Base-by-base conservation (phyloP, 2,329 filamentous ascomycete species). In the Clarireedia monteithiana region DNA sequence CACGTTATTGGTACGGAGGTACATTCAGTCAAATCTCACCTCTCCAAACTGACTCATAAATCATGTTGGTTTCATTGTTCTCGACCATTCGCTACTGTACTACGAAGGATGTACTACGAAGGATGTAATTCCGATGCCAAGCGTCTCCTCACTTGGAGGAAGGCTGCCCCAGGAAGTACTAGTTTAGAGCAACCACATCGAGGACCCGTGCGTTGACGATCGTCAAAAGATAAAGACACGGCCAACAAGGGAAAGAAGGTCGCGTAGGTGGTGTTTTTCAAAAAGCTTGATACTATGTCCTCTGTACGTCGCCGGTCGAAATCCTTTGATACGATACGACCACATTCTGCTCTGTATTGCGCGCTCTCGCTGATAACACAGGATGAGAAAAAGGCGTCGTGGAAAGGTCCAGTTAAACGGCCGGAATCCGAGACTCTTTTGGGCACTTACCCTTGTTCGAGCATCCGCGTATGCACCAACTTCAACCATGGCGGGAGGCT, bases 321-420 rank as follows among this genome's bases (percentile, higher is more conserved):
- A 6, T 20, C 6, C 6, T 40, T n/a, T 4, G 39, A 15, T 2
- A 30, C 27, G 17, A 48, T 53, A 53, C n/a, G 20, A 48, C 15
- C 51, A 34, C 53, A 51, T 23, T 48, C 44, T 15, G 27, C 15
- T 10, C 15, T 6, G 27, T 38, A 38, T 38, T 44, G 17, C 42
- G 24, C 42, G 42, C n/a, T 45, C 10, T 12, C 27, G 12, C 6
- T 45, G n/a, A 45, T 45, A 17, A 26, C 42, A 45, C 42, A 26
- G 6, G 20, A 12, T 17, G 12, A 45, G 20, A 45, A 20, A 45
- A 48, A 14, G 20, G 15, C 27, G 24, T 12, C 17, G 14, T 34
- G 24, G 24, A 57, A 57, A 50, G 46, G 48, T 58, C 50, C 58
- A 61, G 51, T 59, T 55, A 61, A 61, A 58, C 49, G 50, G 42